phyloP scores from a whole-genome alignment of 306 rosid genomes.

The Citrullus amarus region DNA sequence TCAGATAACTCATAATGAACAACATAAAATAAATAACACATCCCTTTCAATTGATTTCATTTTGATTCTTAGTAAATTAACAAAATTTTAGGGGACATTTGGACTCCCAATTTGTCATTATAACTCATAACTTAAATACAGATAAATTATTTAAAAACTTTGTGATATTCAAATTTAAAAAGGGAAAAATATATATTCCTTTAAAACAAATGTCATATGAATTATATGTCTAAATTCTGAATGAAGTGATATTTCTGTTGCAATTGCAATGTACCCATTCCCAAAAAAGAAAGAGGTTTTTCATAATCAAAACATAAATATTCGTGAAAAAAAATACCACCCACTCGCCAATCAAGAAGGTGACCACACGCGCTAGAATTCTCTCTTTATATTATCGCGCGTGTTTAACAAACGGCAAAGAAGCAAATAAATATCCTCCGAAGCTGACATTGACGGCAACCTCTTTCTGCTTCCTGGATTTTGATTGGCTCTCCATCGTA shows the following conservation, averaged over 20 bases:
- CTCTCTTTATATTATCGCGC: not conserved
- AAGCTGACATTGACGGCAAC: not conserved
- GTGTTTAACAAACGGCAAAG: not conserved
- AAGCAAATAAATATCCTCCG: not conserved
- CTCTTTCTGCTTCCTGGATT: not conserved
- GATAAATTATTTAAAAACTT: no score
- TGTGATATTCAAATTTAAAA: no score
- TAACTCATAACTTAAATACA: no score
- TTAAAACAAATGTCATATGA: not conserved
- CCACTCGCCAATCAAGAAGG: not conserved
- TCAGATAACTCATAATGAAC: no score
- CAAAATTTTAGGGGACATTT: no score
- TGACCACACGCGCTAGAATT: not conserved
- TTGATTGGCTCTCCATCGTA: slow-evolving; percentile 6
- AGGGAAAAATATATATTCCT: no score
- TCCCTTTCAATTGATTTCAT: no score
- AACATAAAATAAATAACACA: no score
- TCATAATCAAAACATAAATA: not conserved
- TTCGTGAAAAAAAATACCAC: not conserved
- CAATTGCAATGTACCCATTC: not conserved
- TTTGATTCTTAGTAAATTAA: no score
- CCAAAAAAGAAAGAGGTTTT: not conserved
- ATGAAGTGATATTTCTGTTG: not conserved
- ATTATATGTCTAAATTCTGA: not conserved
- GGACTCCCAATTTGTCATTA: no score